These are phyloP conservation scores for Pterocarpus santalinus DNA, from an alignment of 306 rosid genomes.

Conservation along the genomic window DNA sequence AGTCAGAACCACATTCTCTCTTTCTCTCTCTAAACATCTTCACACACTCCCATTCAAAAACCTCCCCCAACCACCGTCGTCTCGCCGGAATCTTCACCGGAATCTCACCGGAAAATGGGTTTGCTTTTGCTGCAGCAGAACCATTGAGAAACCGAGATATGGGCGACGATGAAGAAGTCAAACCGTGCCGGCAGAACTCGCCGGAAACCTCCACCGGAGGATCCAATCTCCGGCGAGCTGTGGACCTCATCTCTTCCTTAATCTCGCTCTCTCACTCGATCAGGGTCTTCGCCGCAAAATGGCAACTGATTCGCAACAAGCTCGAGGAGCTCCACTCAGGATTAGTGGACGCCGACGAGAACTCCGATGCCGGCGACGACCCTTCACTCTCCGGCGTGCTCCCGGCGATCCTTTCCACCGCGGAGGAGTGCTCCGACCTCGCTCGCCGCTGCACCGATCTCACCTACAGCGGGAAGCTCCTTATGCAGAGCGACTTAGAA, in stretches of 20 bases:
- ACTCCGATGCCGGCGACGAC: conserved; percentile 45
- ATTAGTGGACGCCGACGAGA: conserved; percentile 62
- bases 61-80: conserved; percentile 10
- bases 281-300: conserved; percentile 78
- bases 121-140: conserved; percentile 42
- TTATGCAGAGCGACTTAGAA: conserved; percentile 96
- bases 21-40: conserved; percentile 34
- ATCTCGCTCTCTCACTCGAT: conserved; percentile 71
- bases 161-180: conserved; percentile 56
- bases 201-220: conserved; percentile 47
- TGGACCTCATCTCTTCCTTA: conserved; percentile 60
- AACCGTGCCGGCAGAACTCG: conserved; percentile 5
- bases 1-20: conserved; percentile 36
- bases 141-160: conserved; percentile 53
- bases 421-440: conserved; percentile 68
- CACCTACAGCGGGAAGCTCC: conserved; percentile 86
- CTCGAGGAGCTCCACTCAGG: conserved; percentile 74
- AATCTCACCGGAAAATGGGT: conserved; percentile 52
- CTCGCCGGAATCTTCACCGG: conserved; percentile 46
- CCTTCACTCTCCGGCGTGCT: conserved; percentile 55
- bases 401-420: conserved; percentile 49
- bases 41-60: conserved; percentile 15
- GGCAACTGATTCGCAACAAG: conserved; percentile 72
- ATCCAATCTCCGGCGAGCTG: conserved; percentile 55
- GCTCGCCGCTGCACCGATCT: conserved; percentile 82